phyloP scores from a whole-genome alignment of 495 filamentous ascomycete species.

The Tuber magnatum region DNA sequence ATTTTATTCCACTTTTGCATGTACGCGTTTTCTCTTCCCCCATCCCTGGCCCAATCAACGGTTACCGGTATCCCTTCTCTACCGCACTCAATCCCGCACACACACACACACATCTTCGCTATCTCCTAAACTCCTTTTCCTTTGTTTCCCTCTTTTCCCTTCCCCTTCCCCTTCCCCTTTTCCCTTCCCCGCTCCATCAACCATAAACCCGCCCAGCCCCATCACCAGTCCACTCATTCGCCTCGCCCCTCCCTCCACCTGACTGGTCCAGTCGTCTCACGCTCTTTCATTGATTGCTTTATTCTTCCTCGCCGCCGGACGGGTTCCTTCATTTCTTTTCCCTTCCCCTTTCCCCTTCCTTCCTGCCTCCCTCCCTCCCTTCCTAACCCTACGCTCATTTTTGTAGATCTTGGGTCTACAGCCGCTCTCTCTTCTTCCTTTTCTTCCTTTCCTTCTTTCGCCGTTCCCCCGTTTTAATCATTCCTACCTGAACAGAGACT shows the following conservation, averaged over 20 bases:
- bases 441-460: neutral
- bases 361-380: neutral
- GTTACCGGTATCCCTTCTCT: neutral
- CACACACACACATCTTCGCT: neutral
- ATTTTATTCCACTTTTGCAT: slow-evolving; percentile 1
- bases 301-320: slow-evolving; percentile 27
- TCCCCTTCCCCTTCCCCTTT: neutral
- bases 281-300: slow-evolving; percentile 18
- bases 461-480: neutral
- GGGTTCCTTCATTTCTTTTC: slow-evolving; percentile 32
- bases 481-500: neutral
- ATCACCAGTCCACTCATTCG: slow-evolving; percentile 15
- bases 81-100: neutral
- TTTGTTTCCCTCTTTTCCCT: slow-evolving; percentile 24
- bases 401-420: slow-evolving; percentile 32
- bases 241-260: neutral
- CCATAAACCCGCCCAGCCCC: slow-evolving; percentile 6
- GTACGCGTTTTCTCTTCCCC: neutral
- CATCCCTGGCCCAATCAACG: slow-evolving; percentile 1
- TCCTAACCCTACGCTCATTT: slow-evolving; percentile 9
- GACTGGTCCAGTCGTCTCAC: neutral
- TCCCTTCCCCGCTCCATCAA: slow-evolving; percentile 3
- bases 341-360: neutral
- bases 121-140: slow-evolving; percentile 22
- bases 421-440: slow-evolving; percentile 25